These are phyloP conservation scores for Penicillium herquei DNA, from an alignment of 495 filamentous ascomycete genomes.

Conservation along the genomic window DNA sequence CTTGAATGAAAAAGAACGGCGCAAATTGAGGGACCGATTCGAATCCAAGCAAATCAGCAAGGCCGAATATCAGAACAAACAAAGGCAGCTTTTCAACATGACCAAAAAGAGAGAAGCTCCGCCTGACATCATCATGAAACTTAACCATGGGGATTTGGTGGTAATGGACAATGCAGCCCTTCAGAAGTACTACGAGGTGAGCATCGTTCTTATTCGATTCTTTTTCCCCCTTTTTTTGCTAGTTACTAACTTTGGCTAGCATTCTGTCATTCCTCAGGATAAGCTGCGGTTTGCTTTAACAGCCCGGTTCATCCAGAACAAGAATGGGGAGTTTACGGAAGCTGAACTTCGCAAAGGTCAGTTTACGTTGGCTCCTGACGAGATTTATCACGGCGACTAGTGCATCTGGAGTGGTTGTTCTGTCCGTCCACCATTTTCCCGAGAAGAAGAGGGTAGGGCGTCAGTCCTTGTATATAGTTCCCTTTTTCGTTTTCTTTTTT, in stretches of 20 bases:
- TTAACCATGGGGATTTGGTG: conserved; percentile 78
- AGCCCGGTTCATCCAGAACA: conserved; percentile 34
- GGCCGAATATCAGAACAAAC: conserved; percentile 20
- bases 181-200: conserved; percentile 66
- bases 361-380: conserved; percentile 18
- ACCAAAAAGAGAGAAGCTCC: conserved; percentile 12
- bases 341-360: conserved; percentile 26
- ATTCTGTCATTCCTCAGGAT: conserved; percentile 55
- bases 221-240: not conserved
- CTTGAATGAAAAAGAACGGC: conserved; percentile 35
- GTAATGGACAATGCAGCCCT: conserved; percentile 76
- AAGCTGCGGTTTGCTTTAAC: conserved; percentile 65
- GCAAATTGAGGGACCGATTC: conserved; percentile 31
- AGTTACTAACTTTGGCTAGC: conserved; percentile 41
- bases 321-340: conserved; percentile 16
- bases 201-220: not conserved
- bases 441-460: too few relatives aligned
- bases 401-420: too few relatives aligned
- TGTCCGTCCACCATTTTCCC: too few relatives aligned
- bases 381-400: too few relatives aligned
- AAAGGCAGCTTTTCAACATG: conserved; percentile 4
- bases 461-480: too few relatives aligned
- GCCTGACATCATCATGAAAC: conserved; percentile 32
- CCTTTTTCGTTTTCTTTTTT: too few relatives aligned
- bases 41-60: conserved; percentile 19